phyloP scores from a whole-genome alignment of 1,284 basidiomycete species.

The Rhodotorula sp. region DNA sequence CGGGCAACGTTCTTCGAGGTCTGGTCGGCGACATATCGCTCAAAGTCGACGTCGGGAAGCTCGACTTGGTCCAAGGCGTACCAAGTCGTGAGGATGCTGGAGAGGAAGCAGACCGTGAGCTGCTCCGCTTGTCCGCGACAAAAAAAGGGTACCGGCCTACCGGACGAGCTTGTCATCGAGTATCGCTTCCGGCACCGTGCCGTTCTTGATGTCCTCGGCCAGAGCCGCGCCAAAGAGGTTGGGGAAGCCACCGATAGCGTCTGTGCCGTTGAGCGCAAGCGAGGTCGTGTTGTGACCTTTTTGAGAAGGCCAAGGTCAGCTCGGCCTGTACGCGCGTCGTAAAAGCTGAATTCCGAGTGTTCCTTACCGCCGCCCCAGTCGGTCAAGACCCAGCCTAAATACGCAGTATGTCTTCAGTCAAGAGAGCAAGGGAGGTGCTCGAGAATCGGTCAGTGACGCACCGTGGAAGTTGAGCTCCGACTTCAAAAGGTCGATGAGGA shows the following conservation, averaged over 20 bases:
- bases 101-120: background rate
- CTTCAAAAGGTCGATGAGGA: conserved; percentile 13
- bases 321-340: background rate
- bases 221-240: conserved; percentile 20
- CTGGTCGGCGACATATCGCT: conserved; percentile 49
- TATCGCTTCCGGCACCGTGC: conserved; percentile 46
- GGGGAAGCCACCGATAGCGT: background rate
- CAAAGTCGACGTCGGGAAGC: conserved; percentile 51
- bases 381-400: conserved; percentile 40
- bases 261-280: conserved; percentile 9
- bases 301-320: background rate
- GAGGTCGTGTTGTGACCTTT: conserved; percentile 1
- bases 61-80: conserved; percentile 30
- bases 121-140: background rate
- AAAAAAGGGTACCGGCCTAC: background rate
- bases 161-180: conserved; percentile 48
- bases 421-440: no score
- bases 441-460: background rate
- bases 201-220: conserved; percentile 46
- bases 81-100: conserved; percentile 44
- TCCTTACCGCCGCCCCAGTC: conserved; percentile 42
- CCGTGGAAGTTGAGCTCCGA: conserved; percentile 41
- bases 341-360: background rate
- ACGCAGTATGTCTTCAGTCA: no score
- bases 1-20: conserved; percentile 58